These are phyloP conservation scores for Diaporthe amygdali DNA, from an alignment of 2,329 filamentous ascomycete species.

Conservation along the genomic window DNA sequence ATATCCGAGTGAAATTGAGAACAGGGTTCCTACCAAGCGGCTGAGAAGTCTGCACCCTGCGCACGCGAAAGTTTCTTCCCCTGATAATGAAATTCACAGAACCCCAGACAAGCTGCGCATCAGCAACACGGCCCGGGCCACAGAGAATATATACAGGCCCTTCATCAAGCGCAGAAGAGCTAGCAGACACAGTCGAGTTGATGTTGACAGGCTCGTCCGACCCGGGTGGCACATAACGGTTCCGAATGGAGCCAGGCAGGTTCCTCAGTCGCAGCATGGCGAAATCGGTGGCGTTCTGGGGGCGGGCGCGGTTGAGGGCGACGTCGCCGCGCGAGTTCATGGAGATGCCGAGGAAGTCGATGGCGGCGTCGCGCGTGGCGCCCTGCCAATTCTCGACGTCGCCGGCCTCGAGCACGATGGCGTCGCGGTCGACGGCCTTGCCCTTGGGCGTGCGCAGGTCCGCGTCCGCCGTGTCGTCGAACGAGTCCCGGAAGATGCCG, in stretches of 20 bases:
- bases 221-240: conserved; percentile 11
- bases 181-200: conserved; percentile 10
- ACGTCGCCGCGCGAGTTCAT: conserved; percentile 24
- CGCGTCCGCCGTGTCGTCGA: not conserved
- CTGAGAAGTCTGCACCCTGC: conserved; percentile 10
- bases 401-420: not conserved
- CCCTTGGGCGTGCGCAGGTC: not conserved
- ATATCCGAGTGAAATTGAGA: accelerated
- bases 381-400: conserved; percentile 7
- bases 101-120: conserved; percentile 20
- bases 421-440: conserved; percentile 16
- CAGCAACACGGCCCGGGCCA: not conserved
- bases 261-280: conserved; percentile 16
- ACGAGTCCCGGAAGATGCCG: conserved; percentile 14
- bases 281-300: conserved; percentile 18
- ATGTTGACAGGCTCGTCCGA: not conserved
- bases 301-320: conserved; percentile 9
- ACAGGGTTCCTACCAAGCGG: not conserved
- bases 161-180: conserved; percentile 11
- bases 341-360: conserved; percentile 17
- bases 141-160: conserved; percentile 10
- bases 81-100: conserved; percentile 16
- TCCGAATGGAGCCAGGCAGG: not conserved
- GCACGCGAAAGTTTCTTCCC: conserved; percentile 17
- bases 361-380: conserved; percentile 18